Evolutionary conservation across 2,329 filamentous ascomycete species (phyloP).

Genomic region (Neophaeococcomyces aloes): DNA sequence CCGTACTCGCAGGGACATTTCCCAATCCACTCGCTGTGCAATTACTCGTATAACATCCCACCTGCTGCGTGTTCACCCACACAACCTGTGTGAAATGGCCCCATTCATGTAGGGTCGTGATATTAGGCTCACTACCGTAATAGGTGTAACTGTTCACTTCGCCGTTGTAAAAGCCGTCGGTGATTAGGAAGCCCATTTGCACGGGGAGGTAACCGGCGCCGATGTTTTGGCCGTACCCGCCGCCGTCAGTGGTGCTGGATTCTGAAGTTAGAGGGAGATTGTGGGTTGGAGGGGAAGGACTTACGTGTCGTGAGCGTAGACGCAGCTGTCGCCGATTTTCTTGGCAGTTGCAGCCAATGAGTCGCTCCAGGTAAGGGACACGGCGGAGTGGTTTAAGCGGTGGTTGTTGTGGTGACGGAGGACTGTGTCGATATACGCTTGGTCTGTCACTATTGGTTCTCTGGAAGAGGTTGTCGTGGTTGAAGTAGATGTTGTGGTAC

Average conservation of each 20-base stretch:
- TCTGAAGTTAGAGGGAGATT: not conserved
- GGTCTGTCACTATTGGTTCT: constrained; percentile 11
- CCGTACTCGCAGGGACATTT: constrained; percentile 28
- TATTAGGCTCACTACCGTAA: constrained; percentile 48
- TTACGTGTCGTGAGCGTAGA: constrained; percentile 67
- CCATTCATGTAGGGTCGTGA: constrained; percentile 51
- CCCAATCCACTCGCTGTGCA: constrained; percentile 32
- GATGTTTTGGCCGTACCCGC: constrained; percentile 83
- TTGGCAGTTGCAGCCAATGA: constrained; percentile 53
- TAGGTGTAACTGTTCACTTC: constrained; percentile 56
- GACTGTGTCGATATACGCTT: constrained; percentile 19
- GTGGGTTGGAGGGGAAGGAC: constrained; percentile 26
- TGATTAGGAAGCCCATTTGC: constrained; percentile 54
- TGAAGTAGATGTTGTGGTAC: not conserved
- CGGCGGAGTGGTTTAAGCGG: constrained; percentile 68
- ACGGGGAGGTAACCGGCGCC: constrained; percentile 49
- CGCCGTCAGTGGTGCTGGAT: constrained; percentile 40
- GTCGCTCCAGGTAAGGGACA: constrained; percentile 53
- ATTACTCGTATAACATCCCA: constrained; percentile 39
- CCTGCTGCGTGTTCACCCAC: constrained; percentile 50
- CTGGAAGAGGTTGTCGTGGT: constrained; percentile 2
- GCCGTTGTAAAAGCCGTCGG: constrained; percentile 78
- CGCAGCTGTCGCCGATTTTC: constrained; percentile 54
- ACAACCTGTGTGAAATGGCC: constrained; percentile 69
- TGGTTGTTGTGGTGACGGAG: constrained; percentile 74